These are phyloP conservation scores for Phytopythium oedochilum DNA, from an alignment of 352 stramenopile species.

Conservation along the genomic window DNA sequence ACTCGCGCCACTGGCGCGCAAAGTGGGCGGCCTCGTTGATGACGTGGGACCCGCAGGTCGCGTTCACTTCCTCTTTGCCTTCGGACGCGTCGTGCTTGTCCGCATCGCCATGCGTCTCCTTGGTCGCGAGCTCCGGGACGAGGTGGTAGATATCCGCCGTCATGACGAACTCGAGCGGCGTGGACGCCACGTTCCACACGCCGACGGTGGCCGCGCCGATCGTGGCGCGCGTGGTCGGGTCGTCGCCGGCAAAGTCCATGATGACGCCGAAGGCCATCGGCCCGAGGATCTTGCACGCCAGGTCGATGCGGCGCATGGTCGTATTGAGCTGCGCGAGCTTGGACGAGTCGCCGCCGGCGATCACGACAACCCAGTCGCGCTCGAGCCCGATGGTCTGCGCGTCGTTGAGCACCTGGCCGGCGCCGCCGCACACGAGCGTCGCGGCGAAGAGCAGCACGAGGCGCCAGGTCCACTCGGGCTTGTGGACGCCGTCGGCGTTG, in stretches of 20 bases:
- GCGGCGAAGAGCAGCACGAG: conserved; percentile 44
- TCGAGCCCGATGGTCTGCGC: conserved; percentile 77
- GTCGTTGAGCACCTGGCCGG: conserved; percentile 80
- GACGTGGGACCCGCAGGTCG: conserved; percentile 8
- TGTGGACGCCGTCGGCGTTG: conserved; percentile 47
- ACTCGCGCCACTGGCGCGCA: conserved; percentile 30
- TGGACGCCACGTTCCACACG: conserved; percentile 81
- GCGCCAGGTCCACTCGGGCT: conserved; percentile 43
- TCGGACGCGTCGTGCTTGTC: background rate
- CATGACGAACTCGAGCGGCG: conserved; percentile 74
- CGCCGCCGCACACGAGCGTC: conserved; percentile 54
- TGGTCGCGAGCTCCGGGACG: conserved; percentile 34
- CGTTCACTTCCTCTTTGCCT: conserved; percentile 1
- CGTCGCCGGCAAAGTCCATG: conserved; percentile 66
- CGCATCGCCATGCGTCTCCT: conserved; percentile 10
- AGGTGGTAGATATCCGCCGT: conserved; percentile 64
- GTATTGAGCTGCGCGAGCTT: conserved; percentile 69
- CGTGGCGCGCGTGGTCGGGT: conserved; percentile 57
- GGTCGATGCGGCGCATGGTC: conserved; percentile 69
- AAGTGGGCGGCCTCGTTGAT: conserved; percentile 20
- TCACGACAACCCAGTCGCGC: conserved; percentile 84
- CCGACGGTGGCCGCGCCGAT: conserved; percentile 56
- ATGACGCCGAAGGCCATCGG: conserved; percentile 74
- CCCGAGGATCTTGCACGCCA: conserved; percentile 70
- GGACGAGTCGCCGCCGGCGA: conserved; percentile 34